Evolutionary conservation across 805 yeast genomes (phyloP), one percentile per base, ranked within the genome.

Genomic region (Trichomonascus vanleenenianus): DNA sequence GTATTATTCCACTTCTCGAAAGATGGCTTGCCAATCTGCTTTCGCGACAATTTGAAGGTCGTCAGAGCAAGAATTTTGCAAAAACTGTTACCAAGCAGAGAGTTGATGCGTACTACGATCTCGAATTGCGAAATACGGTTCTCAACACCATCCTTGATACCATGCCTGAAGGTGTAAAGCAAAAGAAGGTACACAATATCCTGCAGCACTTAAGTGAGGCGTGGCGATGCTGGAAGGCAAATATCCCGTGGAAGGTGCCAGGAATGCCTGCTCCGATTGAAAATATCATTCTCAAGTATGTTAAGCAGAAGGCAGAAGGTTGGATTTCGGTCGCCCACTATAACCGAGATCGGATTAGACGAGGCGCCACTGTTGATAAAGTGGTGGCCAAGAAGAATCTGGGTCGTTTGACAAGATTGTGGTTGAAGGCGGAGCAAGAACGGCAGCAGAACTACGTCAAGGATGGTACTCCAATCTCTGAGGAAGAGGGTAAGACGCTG

Each of bases 161-260:
- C 96, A 88, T 93, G 40, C 98, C 98, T 0, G 96, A 87, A 51
- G 95, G 95, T 1, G 74, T 93, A 50, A 83, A 85, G 56, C 93
- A 86, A 57, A 84, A 77, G 52, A 89, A 87, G 60, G 79, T 96
- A 1, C 83, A 84, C 56, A 80, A 95, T 0, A 83, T 93, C 44
- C 64, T 93, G 40, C 97, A 93, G 57, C 99, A 93, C 64, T 71
- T 93, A 47, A 85, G 95, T 59, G 98, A 93, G 63, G 98, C 98
- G 0, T 93, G 99, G 99, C 72, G 98, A 61, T 93, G 97, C 62
- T 93, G 99, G 99, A 93, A 93, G 62, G 98, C 98, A 2, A 91
- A 93, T 59, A 83, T 93, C 48, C 96, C 97, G 0, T 93, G 97
- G 97, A 81, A 86, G 54, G 97, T 93, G 12, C 95, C 96, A 1